A percentile compares a stretch with the other conserved stretches of the same genome.
These are phyloP conservation scores for Solanum pinnatisectum DNA, from an alignment of 257 asterid species.

Conservation along the genomic window DNA sequence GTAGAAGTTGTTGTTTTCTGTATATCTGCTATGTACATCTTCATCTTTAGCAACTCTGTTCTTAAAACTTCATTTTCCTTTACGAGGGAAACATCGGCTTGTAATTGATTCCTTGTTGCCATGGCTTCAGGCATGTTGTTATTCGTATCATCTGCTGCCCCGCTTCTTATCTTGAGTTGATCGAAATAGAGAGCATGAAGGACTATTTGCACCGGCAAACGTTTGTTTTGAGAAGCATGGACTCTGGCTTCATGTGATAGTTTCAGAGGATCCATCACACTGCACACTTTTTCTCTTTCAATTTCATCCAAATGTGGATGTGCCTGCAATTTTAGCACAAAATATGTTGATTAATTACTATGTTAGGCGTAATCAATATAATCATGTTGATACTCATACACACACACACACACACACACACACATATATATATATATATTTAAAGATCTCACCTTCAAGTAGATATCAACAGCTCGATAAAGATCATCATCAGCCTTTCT, in stretches of 20 bases:
- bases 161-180: constrained; percentile 72
- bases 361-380: not conserved
- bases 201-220: constrained; percentile 87
- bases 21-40: constrained; percentile 62
- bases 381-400: not conserved
- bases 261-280: constrained; percentile 85
- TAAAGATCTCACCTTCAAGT: constrained; percentile 46
- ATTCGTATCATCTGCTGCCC: constrained; percentile 23
- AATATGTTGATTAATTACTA: not conserved
- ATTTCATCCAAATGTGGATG: constrained; percentile 87
- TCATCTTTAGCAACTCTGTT: constrained; percentile 78
- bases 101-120: constrained; percentile 48
- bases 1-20: constrained; percentile 16
- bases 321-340: constrained; percentile 29
- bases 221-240: constrained; percentile 93
- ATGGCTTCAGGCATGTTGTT: constrained; percentile 27
- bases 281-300: constrained; percentile 85
- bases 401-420: too few relatives aligned
- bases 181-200: constrained; percentile 87
- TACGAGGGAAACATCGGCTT: constrained; percentile 57
- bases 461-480: constrained; percentile 84
- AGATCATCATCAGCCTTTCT: constrained; percentile 85
- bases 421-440: not conserved
- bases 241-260: constrained; percentile 85
- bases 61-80: constrained; percentile 81